A percentile compares a stretch with the other conserved stretches of the same genome.
These are phyloP conservation scores for Penicillium riverlandense DNA, from an alignment of 495 filamentous ascomycete species.

Conservation along the genomic window DNA sequence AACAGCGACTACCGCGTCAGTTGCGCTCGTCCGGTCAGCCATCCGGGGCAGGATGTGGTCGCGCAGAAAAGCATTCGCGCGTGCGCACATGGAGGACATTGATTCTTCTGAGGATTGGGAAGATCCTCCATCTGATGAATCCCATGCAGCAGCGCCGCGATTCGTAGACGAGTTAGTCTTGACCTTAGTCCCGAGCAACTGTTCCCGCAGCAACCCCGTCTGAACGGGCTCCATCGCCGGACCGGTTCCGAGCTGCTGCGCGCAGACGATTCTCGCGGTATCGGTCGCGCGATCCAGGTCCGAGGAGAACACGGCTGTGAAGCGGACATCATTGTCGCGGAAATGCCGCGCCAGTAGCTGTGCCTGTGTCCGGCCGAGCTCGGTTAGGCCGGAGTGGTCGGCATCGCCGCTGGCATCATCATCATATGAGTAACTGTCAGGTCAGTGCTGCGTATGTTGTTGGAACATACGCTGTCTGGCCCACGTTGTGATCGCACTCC, in stretches of 20 bases:
- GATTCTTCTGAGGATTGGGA: slow-evolving; percentile 21
- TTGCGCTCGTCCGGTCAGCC: slow-evolving; percentile 11
- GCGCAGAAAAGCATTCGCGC: slow-evolving; percentile 57
- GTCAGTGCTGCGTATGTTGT: background rate
- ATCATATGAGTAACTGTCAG: background rate
- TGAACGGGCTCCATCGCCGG: slow-evolving; percentile 3
- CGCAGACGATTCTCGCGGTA: slow-evolving; percentile 59
- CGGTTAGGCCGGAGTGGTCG: slow-evolving; percentile 67
- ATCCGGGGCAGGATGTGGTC: slow-evolving; percentile 51
- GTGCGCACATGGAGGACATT: slow-evolving; percentile 49
- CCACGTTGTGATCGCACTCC: slow-evolving; percentile 82
- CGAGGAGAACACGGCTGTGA: slow-evolving; percentile 67
- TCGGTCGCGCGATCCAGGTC: slow-evolving; percentile 62
- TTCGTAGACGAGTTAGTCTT: too few relatives aligned
- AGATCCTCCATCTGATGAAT: too few relatives aligned
- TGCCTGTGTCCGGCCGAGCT: slow-evolving; percentile 69
- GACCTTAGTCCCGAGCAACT: slow-evolving; percentile 4
- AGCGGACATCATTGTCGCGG: slow-evolving; percentile 23
- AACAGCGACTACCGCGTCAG: slow-evolving; percentile 42
- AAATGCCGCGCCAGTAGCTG: slow-evolving; percentile 43
- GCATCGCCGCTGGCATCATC: slow-evolving; percentile 53
- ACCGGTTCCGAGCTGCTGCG: slow-evolving; percentile 32
- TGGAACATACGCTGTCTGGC: slow-evolving; percentile 56
- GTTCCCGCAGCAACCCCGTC: slow-evolving; percentile 13
- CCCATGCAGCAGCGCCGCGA: too few relatives aligned